Base-by-base conservation (phyloP, 352 stramenopile species). In the Globisporangium barbulae region DNA sequence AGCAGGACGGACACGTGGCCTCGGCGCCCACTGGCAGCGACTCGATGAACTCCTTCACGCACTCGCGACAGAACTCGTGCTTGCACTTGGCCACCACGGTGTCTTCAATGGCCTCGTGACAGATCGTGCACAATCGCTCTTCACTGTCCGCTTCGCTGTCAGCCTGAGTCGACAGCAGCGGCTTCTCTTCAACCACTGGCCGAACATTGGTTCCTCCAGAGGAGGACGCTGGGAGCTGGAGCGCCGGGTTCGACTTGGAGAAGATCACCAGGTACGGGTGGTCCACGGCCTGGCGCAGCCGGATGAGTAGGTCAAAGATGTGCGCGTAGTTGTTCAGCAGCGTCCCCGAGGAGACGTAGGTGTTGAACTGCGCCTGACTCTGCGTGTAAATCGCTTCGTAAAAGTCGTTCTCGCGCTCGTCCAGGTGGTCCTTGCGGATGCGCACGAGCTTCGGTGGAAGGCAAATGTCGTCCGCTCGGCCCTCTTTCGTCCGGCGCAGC, bases 281-380 rank as follows among this genome's bases (percentile, higher is more conserved):
- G 72, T 99, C 97, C 3, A 99, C 95, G 13, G 95, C 94, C 78
- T 99, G 97, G 3, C 98, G 91, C 65, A 99, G 91, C 3, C 97
- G 92, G 44, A 99, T 99, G 2, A 99, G 79, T 19, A 99, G 85
- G 65, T 97, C 97, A 78, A 99, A 98, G 65, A 99, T 93, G 88
- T 99, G 96, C 12, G 97, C 97, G 70, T 99, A 99, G 73, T 99
- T 99, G 86, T 99, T 99, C n/a, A 99, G 76, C 22, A 99, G 72
- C 56, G 97, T 99, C 15, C 97, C 97, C 19, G 85, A 90, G 39
- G 93, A 90, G 25, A 99, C 95, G 70, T 99, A 99, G 10, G 98
- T 98, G 81, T 99, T 95, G 74, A 99, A 99, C 64, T 98, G 93
- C 13, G 94, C 93, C 75, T 98, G 90, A 39, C 90, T 98, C 67